A percentile compares a stretch with the other conserved stretches of the same genome.
These are phyloP conservation scores for Saprolegnia diclina DNA, from an alignment of 352 stramenopile genomes.

Conservation along the genomic window DNA sequence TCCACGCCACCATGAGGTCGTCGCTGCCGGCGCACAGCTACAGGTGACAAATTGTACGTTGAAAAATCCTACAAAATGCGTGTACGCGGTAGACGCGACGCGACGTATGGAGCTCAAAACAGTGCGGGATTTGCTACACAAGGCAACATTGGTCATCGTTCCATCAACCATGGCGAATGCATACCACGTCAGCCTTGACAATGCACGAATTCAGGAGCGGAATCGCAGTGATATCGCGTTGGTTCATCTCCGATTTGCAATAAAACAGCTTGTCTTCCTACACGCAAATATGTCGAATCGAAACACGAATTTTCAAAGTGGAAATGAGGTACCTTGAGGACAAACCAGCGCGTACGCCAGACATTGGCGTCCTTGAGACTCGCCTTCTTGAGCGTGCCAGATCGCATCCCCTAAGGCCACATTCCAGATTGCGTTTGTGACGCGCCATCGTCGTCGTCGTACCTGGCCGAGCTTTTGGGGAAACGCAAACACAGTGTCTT, in stretches of 20 bases:
- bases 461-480: conserved; percentile 70
- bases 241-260: conserved; percentile 77
- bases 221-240: conserved; percentile 74
- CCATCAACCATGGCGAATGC: background rate
- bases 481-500: conserved; percentile 50
- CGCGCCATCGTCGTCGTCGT: background rate
- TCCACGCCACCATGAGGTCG: conserved; percentile 76
- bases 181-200: conserved; percentile 69
- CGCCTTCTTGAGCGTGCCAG: conserved; percentile 73
- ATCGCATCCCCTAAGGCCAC: conserved; percentile 52
- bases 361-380: conserved; percentile 71
- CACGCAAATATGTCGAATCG: too few species aligned
- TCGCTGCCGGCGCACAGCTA: conserved; percentile 72
- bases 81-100: conserved; percentile 64
- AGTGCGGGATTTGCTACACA: conserved; percentile 53
- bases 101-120: conserved; percentile 73
- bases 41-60: too few species aligned
- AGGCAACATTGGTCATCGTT: conserved; percentile 8
- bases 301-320: background rate
- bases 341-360: conserved; percentile 82
- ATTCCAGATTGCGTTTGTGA: background rate
- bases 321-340: conserved; percentile 47
- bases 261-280: conserved; percentile 74
- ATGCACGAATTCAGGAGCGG: conserved; percentile 70
- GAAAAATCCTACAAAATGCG: too few species aligned